Conservation (phyloP, 2,329 filamentous ascomycete genomes). For the Parafenestella ontariensis region DNA sequence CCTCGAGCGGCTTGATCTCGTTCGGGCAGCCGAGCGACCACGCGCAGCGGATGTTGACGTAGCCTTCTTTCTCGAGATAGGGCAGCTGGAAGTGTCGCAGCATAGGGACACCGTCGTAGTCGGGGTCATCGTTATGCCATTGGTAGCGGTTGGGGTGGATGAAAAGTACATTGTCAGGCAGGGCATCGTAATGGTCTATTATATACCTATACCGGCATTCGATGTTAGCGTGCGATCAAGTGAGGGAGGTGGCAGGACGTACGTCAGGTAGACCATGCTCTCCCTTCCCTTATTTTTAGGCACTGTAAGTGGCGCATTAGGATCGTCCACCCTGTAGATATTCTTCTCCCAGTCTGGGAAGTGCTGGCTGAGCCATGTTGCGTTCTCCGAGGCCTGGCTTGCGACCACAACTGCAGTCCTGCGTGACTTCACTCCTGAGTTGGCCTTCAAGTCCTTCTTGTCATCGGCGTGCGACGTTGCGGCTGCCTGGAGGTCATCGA, state of each 20-base stretch:
- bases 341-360: slow-evolving; percentile 50
- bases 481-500: slow-evolving; percentile 15
- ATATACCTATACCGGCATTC: slow-evolving; percentile 43
- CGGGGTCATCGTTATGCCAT: slow-evolving; percentile 61
- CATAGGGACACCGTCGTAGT: slow-evolving; percentile 59
- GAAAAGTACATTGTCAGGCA: slow-evolving; percentile 52
- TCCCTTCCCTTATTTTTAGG: slow-evolving; percentile 58
- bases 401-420: slow-evolving; percentile 49
- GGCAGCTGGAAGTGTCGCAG: slow-evolving; percentile 58
- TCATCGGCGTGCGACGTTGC: slow-evolving; percentile 8
- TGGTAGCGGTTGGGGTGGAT: slow-evolving; percentile 53
- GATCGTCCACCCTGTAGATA: slow-evolving; percentile 54
- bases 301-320: slow-evolving; percentile 48
- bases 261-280: slow-evolving; percentile 59
- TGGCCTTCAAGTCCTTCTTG: slow-evolving; percentile 20
- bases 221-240: neutral
- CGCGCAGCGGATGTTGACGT: slow-evolving; percentile 62
- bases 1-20: slow-evolving; percentile 57
- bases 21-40: slow-evolving; percentile 61
- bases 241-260: slow-evolving; percentile 16
- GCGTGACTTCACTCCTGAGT: slow-evolving; percentile 16
- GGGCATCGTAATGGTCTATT: slow-evolving; percentile 49
- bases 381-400: slow-evolving; percentile 47
- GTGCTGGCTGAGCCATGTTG: slow-evolving; percentile 50
- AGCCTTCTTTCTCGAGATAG: slow-evolving; percentile 58